Base-by-base conservation (phyloP, 2,329 filamentous ascomycete genomes). In the Sporothrix protearum region DNA sequence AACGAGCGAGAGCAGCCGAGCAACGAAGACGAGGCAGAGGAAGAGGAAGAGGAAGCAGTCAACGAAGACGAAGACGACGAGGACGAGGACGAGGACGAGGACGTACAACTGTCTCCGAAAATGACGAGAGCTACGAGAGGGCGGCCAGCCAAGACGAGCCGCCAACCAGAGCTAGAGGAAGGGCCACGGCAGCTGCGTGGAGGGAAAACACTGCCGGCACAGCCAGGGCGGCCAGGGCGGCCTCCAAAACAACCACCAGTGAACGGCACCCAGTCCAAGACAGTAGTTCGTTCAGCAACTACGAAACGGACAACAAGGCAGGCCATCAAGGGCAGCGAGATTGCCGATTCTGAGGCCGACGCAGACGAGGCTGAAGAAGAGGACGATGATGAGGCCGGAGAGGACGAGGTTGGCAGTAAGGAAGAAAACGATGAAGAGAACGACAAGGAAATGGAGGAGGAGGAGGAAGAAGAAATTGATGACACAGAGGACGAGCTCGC, bases 271-370 rank as follows among this genome's bases (percentile, higher is more conserved):
- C 57, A 22, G 14, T 1, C 19, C 12, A 47, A 47, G 42, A 10
- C n/a, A 22, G 22, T 63, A 19, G n/a, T 6, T 14, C 64, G 16
- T 16, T 25, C 61, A 51, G 3, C 39, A n/a, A 19, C 42, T 2
- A 25, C 42, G 2, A 63, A 55, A 30, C 63, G 69, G 19, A n/a
- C 25, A n/a, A 70, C 71, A 25, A 28, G 61, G 51, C 71, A 36
- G 8, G 68, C 63, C 2, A 63, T 39, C 33, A 45, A 47, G 16
- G 53, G 30, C 8, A 30, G 28, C 55, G 69, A 71, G 42, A 61
- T 73, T 42, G 72, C 66, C 10, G 72, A 71, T 36, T 73, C 72
- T 30, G 69, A 73, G 49, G 69, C 57, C 25, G 25, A 19, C 59
- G 19, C n/a, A 7, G 61, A 47, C 39, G 61, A 64, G 2, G 39